Evolutionary conservation across 2,329 filamentous ascomycete species (phyloP), one percentile per base, ranked within the genome.

Genomic region (Arthroderma uncinatum): DNA sequence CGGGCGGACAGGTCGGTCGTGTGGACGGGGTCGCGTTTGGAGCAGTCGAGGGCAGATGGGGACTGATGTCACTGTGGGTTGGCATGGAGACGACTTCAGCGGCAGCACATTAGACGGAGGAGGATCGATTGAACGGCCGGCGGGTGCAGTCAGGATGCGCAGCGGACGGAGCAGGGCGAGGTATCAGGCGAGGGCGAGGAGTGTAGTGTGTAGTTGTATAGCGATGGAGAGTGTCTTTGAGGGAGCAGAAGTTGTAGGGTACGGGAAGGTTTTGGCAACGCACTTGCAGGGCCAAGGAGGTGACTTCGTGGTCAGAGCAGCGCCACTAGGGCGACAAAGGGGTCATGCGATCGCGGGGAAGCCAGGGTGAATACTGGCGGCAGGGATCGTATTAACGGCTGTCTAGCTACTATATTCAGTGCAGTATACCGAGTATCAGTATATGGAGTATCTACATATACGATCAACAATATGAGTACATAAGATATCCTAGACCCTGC

Each of bases 1-100:
- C 77, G 40, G 76, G 76, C n/a, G 77, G 77, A 67, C 77, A 79
- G 60, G 75, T 75, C 54, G 73, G 68, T 65, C 71, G 77, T 65
- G 70, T 67, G 62, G 73, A n/a, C n/a, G n/a, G n/a, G n/a, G n/a
- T 70, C 63, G 34, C 73, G 67, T 67, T 70, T 70, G 73, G 74
- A 66, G 71, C 71, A 62, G 67, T 63, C 64, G 71, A 69, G 64
- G 69, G 69, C 64, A 74, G 68, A 55, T 65, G 66, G 66, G 70
- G 70, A 67, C 69, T 70, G 68, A 67, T 73, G 71, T 70, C 64
- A 68, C 71, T 74, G 64, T 72, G 73, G 58, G 76, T 78, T 65
- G 77, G 77, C 77, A 79, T 79, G 70, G 68, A 72, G 68, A 67
- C 25, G 34, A 34, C 19, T 53, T 25, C 28, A 30, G 19, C 25